Evolutionary conservation across 176 grass and related monocot species (phyloP), one percentile per base, ranked within the genome.

Genomic region (Phyllostachys edulis): DNA sequence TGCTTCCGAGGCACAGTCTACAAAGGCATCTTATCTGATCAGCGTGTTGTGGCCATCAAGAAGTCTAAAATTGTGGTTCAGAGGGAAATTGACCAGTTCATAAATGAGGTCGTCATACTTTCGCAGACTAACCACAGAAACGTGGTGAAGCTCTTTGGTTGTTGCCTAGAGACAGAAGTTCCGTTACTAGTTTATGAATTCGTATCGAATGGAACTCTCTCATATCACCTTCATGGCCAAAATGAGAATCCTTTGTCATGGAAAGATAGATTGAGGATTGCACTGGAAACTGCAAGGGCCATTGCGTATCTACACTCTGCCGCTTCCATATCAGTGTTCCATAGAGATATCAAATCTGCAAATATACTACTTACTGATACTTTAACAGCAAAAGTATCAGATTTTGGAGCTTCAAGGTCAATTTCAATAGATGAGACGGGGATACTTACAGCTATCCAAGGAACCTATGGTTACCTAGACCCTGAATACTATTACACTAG

Each of bases 101-200:
- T 92, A 66, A 92, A 92, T 50, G 90, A 92, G 64, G 86, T 89
- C 4, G 90, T 85, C 8, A 92, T 92, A 81, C 90, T 92, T 68
- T 89, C 90, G 23, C 90, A 92, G 13, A 92, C 61, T 39, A 88
- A 82, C 55, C 86, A 89, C 12, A 85, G 90, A 41, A 89, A 92
- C 18, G 80, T 88, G 67, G 89, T 91, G 18, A 82, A 84, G 16
- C 74, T 91, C n/a, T 91, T 80, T 9, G 89, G 89, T 0, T 88
- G 80, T 17, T 88, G 86, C 37, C 80, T 78, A 0, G 80, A 88
- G 67, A 78, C 80, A 10, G 86, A 88, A 85, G 90, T 89, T 61
- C 86, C 90, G 74, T 66, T 85, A 3, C 60, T 91, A 2, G 90
- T 91, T 5, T 89, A 89, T 13, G 90, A 89, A 63, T 92, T 92